phyloP scores from a whole-genome alignment of 805 yeast species.

The Tetrapisispora taiwanensis region DNA sequence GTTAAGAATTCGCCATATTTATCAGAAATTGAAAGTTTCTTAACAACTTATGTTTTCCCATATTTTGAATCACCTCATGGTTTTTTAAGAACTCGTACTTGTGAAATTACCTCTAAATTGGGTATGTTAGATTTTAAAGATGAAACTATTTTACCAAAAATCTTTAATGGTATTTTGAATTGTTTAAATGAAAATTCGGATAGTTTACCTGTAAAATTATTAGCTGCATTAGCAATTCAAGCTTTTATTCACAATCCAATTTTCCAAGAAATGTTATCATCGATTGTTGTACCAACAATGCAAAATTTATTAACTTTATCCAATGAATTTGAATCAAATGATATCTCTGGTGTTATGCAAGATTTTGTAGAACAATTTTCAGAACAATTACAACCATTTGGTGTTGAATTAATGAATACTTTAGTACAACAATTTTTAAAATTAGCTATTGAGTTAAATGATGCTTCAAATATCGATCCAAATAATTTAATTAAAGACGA shows the following conservation, averaged over 20 bases:
- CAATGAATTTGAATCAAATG: constrained; percentile 76
- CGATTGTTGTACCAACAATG: constrained; percentile 71
- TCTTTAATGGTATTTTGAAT: constrained; percentile 39
- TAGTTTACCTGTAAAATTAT: constrained; percentile 65
- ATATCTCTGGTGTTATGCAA: constrained; percentile 84
- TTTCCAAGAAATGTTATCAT: constrained; percentile 58
- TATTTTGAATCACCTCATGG: constrained; percentile 50
- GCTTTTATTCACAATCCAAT: constrained; percentile 55
- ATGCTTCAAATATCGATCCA: constrained; percentile 41
- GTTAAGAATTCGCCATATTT: constrained; percentile 46
- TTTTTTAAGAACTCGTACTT: constrained; percentile 67
- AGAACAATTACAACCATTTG: constrained; percentile 84
- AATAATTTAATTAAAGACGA: constrained; percentile 31
- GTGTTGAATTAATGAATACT: constrained; percentile 54
- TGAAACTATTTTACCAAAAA: constrained; percentile 27
- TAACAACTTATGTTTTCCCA: constrained; percentile 58
- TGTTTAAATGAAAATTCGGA: constrained; percentile 33
- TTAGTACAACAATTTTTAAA: constrained; percentile 65
- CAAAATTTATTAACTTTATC: constrained; percentile 65
- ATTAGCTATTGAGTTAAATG: constrained; percentile 59
- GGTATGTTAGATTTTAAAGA: constrained; percentile 47
- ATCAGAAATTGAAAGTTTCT: constrained; percentile 57
- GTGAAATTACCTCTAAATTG: constrained; percentile 56
- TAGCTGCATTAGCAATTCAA: constrained; percentile 80
- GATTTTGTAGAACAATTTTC: constrained; percentile 86